Evolutionary conservation across 306 rosid species (phyloP).

Genomic region (Oemleria cerasiformis): DNA sequence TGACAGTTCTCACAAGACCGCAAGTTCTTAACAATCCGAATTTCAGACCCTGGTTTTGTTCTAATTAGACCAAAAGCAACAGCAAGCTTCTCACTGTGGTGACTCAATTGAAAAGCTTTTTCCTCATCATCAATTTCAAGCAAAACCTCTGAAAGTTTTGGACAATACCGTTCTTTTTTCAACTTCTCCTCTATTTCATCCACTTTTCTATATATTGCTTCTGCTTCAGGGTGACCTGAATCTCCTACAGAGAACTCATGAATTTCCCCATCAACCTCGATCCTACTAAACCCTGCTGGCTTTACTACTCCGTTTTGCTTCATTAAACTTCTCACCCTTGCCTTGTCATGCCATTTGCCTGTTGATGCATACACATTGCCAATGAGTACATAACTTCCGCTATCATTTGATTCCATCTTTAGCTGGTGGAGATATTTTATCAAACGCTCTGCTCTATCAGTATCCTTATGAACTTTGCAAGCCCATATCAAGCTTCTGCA

Average conservation of each 20-base stretch:
- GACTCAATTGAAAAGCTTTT: constrained; percentile 45
- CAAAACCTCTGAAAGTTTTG: constrained; percentile 46
- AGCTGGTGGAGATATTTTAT: constrained; percentile 36
- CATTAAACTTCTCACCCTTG: constrained; percentile 49
- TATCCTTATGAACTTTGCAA: constrained; percentile 41
- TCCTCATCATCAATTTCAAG: constrained; percentile 48
- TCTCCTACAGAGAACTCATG: constrained; percentile 59
- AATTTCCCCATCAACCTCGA: constrained; percentile 45
- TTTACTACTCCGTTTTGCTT: constrained; percentile 42
- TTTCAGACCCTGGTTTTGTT: constrained; percentile 8
- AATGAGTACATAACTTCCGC: constrained; percentile 54
- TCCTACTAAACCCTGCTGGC: constrained; percentile 56
- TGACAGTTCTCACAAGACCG: constrained; percentile 37
- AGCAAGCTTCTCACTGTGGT: constrained; percentile 48
- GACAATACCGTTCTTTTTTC: constrained; percentile 39
- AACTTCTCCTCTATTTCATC: constrained; percentile 30
- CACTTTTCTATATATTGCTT: constrained; percentile 38
- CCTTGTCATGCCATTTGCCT: constrained; percentile 53
- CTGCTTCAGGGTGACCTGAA: constrained; percentile 39
- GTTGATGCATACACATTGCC: constrained; percentile 49
- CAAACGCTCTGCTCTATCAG: constrained; percentile 36
- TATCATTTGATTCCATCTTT: constrained; percentile 31
- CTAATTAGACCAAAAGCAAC: constrained; percentile 32
- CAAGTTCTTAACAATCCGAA: constrained; percentile 30
- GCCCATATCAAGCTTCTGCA: constrained; percentile 61